Percentiles rank a stretch among this genome's conserved stretches.
Evolutionary conservation across 148 eudicot species (phyloP).

Genomic region (Euryodendron excelsum): DNA sequence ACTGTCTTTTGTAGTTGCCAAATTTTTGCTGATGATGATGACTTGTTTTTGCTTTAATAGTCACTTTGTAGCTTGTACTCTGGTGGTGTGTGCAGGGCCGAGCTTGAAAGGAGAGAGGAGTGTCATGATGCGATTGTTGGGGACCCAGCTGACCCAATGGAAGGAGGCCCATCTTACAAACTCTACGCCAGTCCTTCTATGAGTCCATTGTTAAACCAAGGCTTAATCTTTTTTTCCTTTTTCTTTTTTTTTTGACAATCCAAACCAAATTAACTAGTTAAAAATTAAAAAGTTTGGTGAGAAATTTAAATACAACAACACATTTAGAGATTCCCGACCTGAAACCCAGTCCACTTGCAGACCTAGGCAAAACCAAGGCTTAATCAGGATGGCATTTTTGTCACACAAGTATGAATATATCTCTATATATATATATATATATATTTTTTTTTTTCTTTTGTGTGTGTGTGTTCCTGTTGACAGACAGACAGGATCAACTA

Average conservation of each 20-base stretch:
- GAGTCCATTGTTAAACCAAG: slow-evolving; percentile 69
- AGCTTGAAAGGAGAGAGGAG: slow-evolving; percentile 64
- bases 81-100: slow-evolving; percentile 48
- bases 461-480: no score
- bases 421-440: background rate
- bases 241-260: no score
- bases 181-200: slow-evolving; percentile 90
- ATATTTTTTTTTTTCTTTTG: no score
- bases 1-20: no score
- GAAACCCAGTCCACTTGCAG: no score
- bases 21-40: background rate
- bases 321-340: no score
- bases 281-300: no score
- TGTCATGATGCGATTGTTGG: slow-evolving; percentile 79
- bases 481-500: background rate
- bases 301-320: no score
- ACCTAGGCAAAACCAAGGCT: slow-evolving; percentile 86
- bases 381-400: slow-evolving; percentile 67
- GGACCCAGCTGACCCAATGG: slow-evolving; percentile 87
- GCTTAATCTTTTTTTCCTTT: no score
- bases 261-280: no score
- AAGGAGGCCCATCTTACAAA: slow-evolving; percentile 95
- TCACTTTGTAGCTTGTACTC: background rate
- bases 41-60: background rate
- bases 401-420: slow-evolving; percentile 63